These are phyloP conservation scores for Daldinia grandis DNA, from an alignment of 495 filamentous ascomycete genomes.

Conservation along the genomic window DNA sequence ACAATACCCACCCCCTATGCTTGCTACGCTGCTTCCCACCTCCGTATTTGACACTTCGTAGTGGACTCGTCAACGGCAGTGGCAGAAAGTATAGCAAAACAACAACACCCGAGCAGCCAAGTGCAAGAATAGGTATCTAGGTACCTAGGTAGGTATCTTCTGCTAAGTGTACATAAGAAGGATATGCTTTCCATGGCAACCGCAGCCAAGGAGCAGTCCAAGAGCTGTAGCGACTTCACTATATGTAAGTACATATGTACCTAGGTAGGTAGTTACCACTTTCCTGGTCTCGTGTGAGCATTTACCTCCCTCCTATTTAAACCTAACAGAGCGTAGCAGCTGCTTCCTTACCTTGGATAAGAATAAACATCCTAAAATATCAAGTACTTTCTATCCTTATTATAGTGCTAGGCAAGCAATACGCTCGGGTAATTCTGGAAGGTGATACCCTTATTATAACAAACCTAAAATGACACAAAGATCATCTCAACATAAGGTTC, in stretches of 20 bases:
- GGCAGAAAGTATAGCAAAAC: neutral
- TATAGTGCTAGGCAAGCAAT: neutral
- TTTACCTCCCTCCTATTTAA: neutral
- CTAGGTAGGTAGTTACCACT: neutral
- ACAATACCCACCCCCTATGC: neutral
- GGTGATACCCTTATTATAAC: too few relatives aligned
- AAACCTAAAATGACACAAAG: too few relatives aligned
- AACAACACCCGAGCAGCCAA: neutral
- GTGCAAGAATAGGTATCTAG: neutral
- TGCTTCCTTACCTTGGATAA: neutral
- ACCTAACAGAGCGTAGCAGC: neutral
- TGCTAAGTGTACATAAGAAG: neutral
- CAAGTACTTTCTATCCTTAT: neutral
- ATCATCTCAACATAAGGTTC: neutral
- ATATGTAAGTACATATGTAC: neutral
- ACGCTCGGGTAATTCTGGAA: neutral
- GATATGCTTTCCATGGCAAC: neutral
- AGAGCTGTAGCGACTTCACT: neutral
- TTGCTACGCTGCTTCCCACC: neutral
- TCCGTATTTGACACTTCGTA: neutral
- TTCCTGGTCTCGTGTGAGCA: neutral
- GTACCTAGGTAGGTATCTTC: neutral
- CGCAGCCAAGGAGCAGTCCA: neutral
- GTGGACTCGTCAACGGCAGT: neutral
- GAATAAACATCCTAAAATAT: neutral